These are phyloP conservation scores for Thecaphora thlaspeos DNA, from an alignment of 1,284 basidiomycete species.

Conservation along the genomic window DNA sequence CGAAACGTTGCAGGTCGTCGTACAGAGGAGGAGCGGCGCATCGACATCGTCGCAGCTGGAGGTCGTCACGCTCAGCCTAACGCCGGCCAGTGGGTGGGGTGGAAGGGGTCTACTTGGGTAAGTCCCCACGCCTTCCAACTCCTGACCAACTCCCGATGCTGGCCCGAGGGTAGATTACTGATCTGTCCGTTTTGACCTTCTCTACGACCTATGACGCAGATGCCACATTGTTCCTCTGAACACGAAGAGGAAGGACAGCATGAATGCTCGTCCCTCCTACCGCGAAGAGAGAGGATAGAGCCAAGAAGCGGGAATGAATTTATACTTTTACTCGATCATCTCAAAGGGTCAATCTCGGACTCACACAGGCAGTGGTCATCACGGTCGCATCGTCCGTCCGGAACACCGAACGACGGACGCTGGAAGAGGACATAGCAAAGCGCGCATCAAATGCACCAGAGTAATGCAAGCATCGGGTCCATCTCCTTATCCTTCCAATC, in stretches of 20 bases:
- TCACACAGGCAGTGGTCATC: too few species aligned
- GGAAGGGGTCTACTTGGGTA: slow-evolving; percentile 39
- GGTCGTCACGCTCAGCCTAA: slow-evolving; percentile 7
- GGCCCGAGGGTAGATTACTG: background rate
- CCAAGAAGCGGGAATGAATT: too few species aligned
- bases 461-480: too few species aligned
- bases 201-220: background rate
- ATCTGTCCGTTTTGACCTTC: background rate
- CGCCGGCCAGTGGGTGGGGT: slow-evolving; percentile 27
- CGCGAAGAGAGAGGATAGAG: too few species aligned
- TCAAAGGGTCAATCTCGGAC: too few species aligned
- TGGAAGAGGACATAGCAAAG: too few species aligned
- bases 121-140: background rate
- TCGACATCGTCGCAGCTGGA: background rate
- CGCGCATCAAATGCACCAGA: too few species aligned
- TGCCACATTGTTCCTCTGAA: background rate
- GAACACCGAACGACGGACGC: too few species aligned
- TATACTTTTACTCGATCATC: too few species aligned
- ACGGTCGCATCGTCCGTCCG: too few species aligned
- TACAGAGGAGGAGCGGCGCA: background rate
- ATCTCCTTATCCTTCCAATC: too few species aligned
- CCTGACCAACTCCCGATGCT: background rate
- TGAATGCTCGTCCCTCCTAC: too few species aligned
- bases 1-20: slow-evolving; percentile 5
- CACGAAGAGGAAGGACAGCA: background rate